phyloP scores from a whole-genome alignment of 495 filamentous ascomycete genomes.

The Penicillium robsamsonii region DNA sequence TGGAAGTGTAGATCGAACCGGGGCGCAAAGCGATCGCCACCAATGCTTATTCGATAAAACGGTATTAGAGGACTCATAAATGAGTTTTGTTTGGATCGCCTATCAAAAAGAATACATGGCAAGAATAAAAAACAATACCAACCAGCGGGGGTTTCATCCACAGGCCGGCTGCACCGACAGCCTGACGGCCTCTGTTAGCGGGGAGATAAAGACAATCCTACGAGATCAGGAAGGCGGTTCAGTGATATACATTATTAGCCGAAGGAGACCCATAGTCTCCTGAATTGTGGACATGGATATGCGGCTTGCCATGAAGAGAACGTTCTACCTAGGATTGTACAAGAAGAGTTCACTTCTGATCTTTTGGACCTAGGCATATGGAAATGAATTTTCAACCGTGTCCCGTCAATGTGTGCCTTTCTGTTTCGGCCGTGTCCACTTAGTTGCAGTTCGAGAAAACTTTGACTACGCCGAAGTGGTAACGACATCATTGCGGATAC shows the following conservation, averaged over 20 bases:
- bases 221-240: background rate
- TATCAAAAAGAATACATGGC: background rate
- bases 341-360: background rate
- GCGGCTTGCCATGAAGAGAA: background rate
- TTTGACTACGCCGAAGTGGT: conserved; percentile 7
- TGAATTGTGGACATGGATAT: background rate
- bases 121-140: background rate
- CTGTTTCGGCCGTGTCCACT: background rate
- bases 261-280: background rate
- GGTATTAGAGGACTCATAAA: background rate
- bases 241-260: background rate
- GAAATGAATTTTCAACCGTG: background rate
- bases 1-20: background rate
- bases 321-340: too few species aligned
- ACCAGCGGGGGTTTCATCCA: background rate
- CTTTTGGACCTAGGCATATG: background rate
- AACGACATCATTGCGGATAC: conserved; percentile 11
- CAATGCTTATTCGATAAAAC: background rate
- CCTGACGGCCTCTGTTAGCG: background rate
- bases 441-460: conserved; percentile 9
- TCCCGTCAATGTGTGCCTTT: background rate
- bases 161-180: background rate
- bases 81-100: background rate
- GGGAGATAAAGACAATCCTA: background rate
- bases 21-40: background rate